Conservation (phyloP, 2,329 filamentous ascomycete species). For the Trichoderma guizhouense region DNA sequence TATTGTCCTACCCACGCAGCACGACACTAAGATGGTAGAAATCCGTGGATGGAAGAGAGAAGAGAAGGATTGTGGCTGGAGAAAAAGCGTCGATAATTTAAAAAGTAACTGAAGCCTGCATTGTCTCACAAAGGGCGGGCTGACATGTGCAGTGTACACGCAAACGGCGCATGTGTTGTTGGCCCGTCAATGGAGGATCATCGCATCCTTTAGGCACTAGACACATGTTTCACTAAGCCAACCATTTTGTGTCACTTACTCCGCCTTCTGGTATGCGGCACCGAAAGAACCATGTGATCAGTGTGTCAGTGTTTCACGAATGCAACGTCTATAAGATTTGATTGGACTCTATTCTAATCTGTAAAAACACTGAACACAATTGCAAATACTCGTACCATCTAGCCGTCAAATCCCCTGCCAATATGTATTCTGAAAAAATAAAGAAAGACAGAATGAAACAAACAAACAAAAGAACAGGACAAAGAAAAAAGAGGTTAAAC, state of each 20-base stretch:
- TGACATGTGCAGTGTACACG: background rate
- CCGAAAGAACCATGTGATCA: background rate
- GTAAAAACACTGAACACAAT: background rate
- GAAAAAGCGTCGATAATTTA: background rate
- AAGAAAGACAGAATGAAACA: background rate
- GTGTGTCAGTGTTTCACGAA: background rate
- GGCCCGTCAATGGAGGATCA: background rate
- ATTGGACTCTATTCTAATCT: background rate
- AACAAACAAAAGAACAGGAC: background rate
- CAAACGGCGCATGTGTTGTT: background rate
- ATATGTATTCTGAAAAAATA: background rate
- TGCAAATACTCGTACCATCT: background rate
- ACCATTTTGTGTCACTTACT: background rate
- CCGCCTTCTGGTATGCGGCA: background rate
- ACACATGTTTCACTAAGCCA: background rate
- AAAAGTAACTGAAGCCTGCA: background rate
- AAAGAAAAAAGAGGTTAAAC: background rate
- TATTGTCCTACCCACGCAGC: background rate
- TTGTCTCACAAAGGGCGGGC: background rate
- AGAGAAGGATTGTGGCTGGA: background rate
- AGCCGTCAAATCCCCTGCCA: background rate
- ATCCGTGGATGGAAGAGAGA: background rate
- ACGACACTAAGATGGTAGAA: too few species aligned
- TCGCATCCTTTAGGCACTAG: background rate
- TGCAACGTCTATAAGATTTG: background rate